Conservation (phyloP, 164 flowering plant genomes). For the Buxus sempervirens region DNA sequence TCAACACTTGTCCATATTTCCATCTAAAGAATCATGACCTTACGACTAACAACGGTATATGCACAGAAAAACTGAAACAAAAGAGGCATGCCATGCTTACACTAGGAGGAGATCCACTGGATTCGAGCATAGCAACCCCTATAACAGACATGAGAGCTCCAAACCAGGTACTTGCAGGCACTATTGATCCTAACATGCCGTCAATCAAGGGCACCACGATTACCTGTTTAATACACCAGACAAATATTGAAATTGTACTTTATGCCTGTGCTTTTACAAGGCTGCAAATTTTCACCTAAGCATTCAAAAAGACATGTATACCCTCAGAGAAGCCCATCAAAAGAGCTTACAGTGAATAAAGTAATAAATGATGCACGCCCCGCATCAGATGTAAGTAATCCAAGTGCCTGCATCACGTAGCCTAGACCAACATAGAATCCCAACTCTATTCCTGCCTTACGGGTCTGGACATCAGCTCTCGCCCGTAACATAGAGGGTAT, state of each 20-base stretch:
- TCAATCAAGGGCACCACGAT: slow-evolving; percentile 78
- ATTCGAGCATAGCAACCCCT: slow-evolving; percentile 83
- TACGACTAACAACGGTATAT: slow-evolving; percentile 3
- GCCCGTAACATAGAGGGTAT: slow-evolving; percentile 56
- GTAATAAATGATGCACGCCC: slow-evolving; percentile 87
- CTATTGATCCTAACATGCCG: slow-evolving; percentile 69
- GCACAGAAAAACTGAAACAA: neutral
- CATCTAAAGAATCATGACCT: slow-evolving; percentile 2
- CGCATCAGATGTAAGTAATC: slow-evolving; percentile 78
- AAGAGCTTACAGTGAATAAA: slow-evolving; percentile 62
- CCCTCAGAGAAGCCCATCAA: neutral
- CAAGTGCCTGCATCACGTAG: slow-evolving; percentile 76
- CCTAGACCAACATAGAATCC: slow-evolving; percentile 91
- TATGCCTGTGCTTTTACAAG: neutral
- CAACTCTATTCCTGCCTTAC: slow-evolving; percentile 74
- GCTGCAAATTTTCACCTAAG: slow-evolving; percentile 16
- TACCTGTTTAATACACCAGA: slow-evolving; percentile 43
- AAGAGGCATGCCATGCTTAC: slow-evolving; percentile 37
- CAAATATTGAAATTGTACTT: neutral
- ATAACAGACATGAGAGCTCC: slow-evolving; percentile 69
- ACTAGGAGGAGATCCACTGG: slow-evolving; percentile 87
- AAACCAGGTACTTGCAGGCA: slow-evolving; percentile 71
- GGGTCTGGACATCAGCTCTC: slow-evolving; percentile 45
- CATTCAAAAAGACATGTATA: slow-evolving; percentile 23
- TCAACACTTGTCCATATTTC: neutral